Base-by-base conservation (phyloP, 2,329 filamentous ascomycete species). In the Teratosphaeria gauchensis region DNA sequence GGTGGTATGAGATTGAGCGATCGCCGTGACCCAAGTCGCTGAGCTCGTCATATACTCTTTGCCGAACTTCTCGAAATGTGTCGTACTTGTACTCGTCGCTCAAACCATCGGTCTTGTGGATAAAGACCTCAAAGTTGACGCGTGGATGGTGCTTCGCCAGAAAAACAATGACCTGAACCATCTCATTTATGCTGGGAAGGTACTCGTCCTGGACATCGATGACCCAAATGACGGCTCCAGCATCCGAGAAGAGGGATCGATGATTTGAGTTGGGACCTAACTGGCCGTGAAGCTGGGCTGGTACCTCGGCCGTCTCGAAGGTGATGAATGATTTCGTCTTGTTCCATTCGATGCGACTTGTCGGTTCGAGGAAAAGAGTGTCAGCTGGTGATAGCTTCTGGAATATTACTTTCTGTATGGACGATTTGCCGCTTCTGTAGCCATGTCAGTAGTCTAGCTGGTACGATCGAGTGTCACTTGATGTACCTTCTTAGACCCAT, bases 191-290 rank as follows among this genome's bases (percentile, higher is more conserved):
- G 19, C 92, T 89, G 72, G 96, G 91, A 58, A 96, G 84, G 71
- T 97, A 99, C 73, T 99, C 94, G 71, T 99, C 94, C 74, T 99
- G 94, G 0, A 94, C 92, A 71, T 99, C 94, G 60, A 99, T 95
- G 61, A 99, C 92, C 92, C 94, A 99, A 62, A 99, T 95, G 14
- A 99, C 79, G 14, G 94, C 92, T 21, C 94, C 94, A 16, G 95
- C 90, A 69, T 92, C 91, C 65, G 90, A 89, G 74, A 99, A 99
- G 68, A 97, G 92, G 69, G 89, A 87, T 67, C 95, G 90, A 62
- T 94, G 87, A 72, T 97, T 92, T 42, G 35, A 12, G 35, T 42
- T 42, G 8, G 42, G n/a, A 19, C n/a, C 42, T 8, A 48, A n/a
- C 11, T 48, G 16, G 7, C 52, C 52, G 12, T 53, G 28, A 11